Evolutionary conservation across 108 stramenopile genomes (phyloP), one percentile per base, ranked within the genome.

Genomic region (Fragilaria crotonensis): DNA sequence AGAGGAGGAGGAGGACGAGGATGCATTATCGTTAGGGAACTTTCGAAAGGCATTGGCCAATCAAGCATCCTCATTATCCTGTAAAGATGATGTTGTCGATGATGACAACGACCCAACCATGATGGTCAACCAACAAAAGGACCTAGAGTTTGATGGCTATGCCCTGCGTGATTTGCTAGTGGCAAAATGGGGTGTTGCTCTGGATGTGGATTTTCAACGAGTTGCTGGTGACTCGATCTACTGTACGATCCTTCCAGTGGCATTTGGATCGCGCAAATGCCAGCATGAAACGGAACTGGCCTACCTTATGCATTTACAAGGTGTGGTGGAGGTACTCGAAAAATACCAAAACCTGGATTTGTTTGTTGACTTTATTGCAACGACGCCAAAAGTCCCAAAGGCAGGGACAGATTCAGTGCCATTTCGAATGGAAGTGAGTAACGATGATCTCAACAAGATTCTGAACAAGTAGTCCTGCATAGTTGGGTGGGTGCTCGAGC

Each of bases 281-380:
- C 25, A 62, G 25, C 68, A 69, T 33, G 68, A 46, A 5, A 57
- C 44, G n/a, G 68, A 69, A 30, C 33, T 63, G 45, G 62, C 48
- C 25, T 69, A 69, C 44, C 45, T 69, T 1, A 69, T 63, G 62
- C 68, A 69, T 50, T 45, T 69, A 18, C 68, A 69, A 44, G 68
- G 46, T 3, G 55, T 60, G 2, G 31, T 69, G 3, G 68, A 69
- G 23, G 32, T 63, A 7, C 54, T 69, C 19, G 45, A 60, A 22
- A 57, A 48, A 29, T 69, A 69, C 58, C 25, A 69, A 48, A 59
- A 69, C 19, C 33, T 69, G 25, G 68, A 69, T n/a, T 3, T 7
- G 14, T 69, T 59, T 32, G 11, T 63, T 4, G 17, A 28, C 0
- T 69, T 57, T 41, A 31, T 69, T 1, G 29, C 56, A 33, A 69